phyloP scores from a whole-genome alignment of 2,329 filamentous ascomycete genomes.

The Penicillium fuscoglaucum region DNA sequence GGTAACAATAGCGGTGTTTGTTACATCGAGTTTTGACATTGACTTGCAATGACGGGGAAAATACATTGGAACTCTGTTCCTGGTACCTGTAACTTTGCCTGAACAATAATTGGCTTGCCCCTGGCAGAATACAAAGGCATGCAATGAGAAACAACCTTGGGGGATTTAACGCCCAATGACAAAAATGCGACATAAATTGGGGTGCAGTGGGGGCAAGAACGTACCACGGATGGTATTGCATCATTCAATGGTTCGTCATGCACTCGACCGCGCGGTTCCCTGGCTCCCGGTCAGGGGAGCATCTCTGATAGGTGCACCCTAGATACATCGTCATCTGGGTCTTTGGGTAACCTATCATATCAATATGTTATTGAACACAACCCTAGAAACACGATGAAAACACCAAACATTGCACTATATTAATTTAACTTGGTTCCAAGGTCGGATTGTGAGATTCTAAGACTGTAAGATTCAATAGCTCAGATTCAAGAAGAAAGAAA shows the following conservation, averaged over 20 bases:
- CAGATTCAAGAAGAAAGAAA: not conserved
- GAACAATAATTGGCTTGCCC: constrained; percentile 9
- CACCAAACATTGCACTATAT: constrained; percentile 1
- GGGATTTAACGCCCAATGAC: not conserved
- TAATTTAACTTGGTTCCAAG: not conserved
- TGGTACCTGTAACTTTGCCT: not conserved
- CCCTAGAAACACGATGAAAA: constrained; percentile 1
- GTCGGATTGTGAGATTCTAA: not conserved
- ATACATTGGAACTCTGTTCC: not conserved
- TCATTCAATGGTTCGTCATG: not conserved
- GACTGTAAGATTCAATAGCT: not conserved
- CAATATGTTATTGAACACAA: not conserved
- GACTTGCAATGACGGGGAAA: not conserved
- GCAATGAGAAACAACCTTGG: not conserved
- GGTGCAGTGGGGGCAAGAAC: not conserved
- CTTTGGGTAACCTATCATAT: constrained; percentile 1
- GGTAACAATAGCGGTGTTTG: constrained; percentile 3
- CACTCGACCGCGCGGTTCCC: not conserved
- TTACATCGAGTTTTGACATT: not conserved
- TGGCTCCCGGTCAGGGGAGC: constrained; percentile 4
- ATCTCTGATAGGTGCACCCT: not conserved
- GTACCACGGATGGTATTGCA: constrained; percentile 1
- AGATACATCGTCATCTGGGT: not conserved
- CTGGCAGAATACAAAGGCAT: not conserved
- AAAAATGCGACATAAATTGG: not conserved